phyloP scores from a whole-genome alignment of 305 asterid species.

The Plantago coronopus region DNA sequence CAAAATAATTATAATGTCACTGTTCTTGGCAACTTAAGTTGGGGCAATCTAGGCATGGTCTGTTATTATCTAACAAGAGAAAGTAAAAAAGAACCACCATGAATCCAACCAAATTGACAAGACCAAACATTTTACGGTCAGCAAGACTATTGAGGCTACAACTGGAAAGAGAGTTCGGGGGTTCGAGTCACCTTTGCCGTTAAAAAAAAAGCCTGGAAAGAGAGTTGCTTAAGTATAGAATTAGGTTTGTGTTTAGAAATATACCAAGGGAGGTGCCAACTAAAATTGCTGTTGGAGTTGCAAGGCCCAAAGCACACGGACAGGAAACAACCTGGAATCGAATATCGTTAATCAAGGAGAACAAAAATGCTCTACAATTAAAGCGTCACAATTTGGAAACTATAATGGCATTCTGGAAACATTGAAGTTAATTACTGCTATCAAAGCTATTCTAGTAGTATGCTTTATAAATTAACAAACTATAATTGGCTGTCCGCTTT shows the following conservation, averaged over 20 bases:
- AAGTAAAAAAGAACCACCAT: not conserved
- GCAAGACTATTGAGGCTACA: conserved; percentile 18
- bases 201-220: no score
- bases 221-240: conserved; percentile 23
- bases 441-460: not conserved
- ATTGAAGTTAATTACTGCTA: not conserved
- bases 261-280: conserved; percentile 99
- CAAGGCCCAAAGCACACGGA: conserved; percentile 99
- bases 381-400: not conserved
- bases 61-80: no score
- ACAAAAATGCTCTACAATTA: conserved; percentile 16
- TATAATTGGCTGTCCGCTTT: no score
- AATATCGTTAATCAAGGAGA: conserved; percentile 20
- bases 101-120: conserved; percentile 19
- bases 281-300: conserved; percentile 94
- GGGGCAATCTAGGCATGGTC: no score
- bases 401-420: not conserved
- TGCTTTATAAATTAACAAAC: not conserved
- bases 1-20: not conserved
- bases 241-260: conserved; percentile 8
- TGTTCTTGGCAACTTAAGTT: conserved; percentile 3
- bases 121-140: conserved; percentile 8
- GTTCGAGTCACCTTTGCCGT: no score
- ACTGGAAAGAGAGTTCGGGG: conserved; percentile 12
- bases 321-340: conserved; percentile 86